Evolutionary conservation across 306 rosid species (phyloP).

Genomic region (Vachellia pachyceras): DNA sequence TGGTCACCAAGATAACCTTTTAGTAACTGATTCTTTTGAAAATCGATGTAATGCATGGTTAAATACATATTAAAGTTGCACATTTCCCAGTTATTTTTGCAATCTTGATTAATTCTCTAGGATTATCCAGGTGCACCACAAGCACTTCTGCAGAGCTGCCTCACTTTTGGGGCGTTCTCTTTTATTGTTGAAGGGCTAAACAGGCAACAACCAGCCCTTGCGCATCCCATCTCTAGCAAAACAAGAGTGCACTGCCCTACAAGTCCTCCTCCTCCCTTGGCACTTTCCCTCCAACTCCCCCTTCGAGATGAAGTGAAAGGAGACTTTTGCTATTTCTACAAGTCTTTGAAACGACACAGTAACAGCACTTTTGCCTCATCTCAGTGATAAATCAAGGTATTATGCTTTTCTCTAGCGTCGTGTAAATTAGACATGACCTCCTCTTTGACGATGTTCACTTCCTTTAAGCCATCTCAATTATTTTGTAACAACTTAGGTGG

Average conservation of each 20-base stretch:
- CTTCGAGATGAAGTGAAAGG: conserved; percentile 78
- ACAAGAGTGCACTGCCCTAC: conserved; percentile 37
- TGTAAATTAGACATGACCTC: conserved; percentile 40
- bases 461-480: conserved; percentile 23
- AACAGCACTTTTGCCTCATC: conserved; percentile 50
- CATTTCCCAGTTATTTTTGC: conserved; percentile 27
- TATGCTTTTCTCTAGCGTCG: conserved; percentile 11
- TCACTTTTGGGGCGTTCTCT: conserved; percentile 96
- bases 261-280: conserved; percentile 49
- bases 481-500: conserved; percentile 30
- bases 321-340: conserved; percentile 66
- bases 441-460: conserved; percentile 3
- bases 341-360: conserved; percentile 66
- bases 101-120: too few relatives aligned
- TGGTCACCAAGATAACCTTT: background rate
- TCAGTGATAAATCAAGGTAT: conserved; percentile 37
- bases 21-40: conserved; percentile 11
- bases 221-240: conserved; percentile 61
- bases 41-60: conserved; percentile 2
- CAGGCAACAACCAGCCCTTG: conserved; percentile 93
- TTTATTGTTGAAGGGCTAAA: conserved; percentile 86
- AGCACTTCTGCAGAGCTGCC: conserved; percentile 87
- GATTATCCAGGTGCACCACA: conserved; percentile 85
- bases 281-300: conserved; percentile 74
- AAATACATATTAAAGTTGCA: conserved; percentile 22